phyloP scores from a whole-genome alignment of 2,329 filamentous ascomycete genomes.

The Colletotrichum theobromicola region DNA sequence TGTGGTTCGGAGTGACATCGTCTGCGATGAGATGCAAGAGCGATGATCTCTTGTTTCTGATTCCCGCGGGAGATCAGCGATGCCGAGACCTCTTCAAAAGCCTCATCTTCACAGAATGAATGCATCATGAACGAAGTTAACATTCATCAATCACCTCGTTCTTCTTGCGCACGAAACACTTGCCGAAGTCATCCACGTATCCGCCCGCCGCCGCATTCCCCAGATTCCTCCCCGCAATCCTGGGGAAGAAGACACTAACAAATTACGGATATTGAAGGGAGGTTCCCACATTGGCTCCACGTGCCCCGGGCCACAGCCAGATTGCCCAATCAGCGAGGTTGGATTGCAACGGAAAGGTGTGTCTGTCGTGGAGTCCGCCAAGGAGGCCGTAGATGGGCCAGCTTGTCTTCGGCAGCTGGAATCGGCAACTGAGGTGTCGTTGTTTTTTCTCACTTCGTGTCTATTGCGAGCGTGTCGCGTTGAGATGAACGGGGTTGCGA shows the following conservation, averaged over 20 bases:
- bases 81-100: background rate
- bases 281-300: background rate
- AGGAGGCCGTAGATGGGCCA: background rate
- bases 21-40: background rate
- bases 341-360: background rate
- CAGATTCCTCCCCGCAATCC: conserved; percentile 17
- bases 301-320: background rate
- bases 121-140: background rate
- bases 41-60: background rate
- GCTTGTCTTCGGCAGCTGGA: conserved; percentile 15
- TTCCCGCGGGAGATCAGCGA: background rate
- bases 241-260: background rate
- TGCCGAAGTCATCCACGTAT: background rate
- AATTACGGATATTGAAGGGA: background rate
- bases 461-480: background rate
- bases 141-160: fast-evolving
- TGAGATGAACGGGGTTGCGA: background rate
- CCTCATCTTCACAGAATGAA: background rate
- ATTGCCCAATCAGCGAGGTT: background rate
- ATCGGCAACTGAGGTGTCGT: conserved; percentile 3
- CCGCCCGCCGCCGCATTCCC: background rate
- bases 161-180: background rate
- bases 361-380: background rate
- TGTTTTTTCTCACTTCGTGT: background rate
- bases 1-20: conserved; percentile 15